Conservation (phyloP, 31 red algal genomes). For the Endocladia muricata region DNA sequence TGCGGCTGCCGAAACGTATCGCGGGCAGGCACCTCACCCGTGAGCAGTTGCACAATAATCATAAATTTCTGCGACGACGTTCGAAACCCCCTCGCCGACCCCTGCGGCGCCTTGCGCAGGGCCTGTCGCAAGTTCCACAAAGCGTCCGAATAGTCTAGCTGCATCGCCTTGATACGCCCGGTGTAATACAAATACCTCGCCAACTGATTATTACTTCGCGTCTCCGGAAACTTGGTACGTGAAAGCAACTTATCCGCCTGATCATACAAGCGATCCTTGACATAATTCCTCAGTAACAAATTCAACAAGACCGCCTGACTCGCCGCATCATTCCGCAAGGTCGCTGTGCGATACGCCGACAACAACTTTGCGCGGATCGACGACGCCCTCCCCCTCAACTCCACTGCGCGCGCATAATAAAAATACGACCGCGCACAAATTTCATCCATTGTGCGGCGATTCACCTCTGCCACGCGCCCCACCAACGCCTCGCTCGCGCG, state of each 20-base stretch:
- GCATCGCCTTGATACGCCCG: constrained; percentile 90
- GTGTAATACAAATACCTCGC: constrained; percentile 95
- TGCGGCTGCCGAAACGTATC: constrained; percentile 67
- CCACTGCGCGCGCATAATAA: constrained; percentile 77
- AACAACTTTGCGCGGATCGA: constrained; percentile 70
- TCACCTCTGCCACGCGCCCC: constrained; percentile 41
- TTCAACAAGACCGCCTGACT: constrained; percentile 95
- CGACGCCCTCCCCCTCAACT: constrained; percentile 54
- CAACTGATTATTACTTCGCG: constrained; percentile 95
- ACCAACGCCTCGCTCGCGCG: constrained; percentile 50
- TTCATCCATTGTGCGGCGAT: constrained; percentile 94
- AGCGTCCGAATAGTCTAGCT: constrained; percentile 94
- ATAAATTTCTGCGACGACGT: constrained; percentile 77
- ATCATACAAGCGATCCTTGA: constrained; percentile 71
- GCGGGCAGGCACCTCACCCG: constrained; percentile 86
- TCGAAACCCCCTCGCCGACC: constrained; percentile 86
- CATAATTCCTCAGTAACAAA: constrained; percentile 86
- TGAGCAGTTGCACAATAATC: constrained; percentile 93
- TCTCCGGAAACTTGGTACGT: constrained; percentile 88
- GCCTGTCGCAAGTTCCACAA: constrained; percentile 89
- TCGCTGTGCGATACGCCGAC: constrained; percentile 81
- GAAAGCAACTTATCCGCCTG: constrained; percentile 96
- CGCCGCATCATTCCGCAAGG: constrained; percentile 77
- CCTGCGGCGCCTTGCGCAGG: constrained; percentile 88
- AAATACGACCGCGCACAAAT: constrained; percentile 81